Conservation (phyloP, 441 rosid genomes). For the Populus hybrid region DNA sequence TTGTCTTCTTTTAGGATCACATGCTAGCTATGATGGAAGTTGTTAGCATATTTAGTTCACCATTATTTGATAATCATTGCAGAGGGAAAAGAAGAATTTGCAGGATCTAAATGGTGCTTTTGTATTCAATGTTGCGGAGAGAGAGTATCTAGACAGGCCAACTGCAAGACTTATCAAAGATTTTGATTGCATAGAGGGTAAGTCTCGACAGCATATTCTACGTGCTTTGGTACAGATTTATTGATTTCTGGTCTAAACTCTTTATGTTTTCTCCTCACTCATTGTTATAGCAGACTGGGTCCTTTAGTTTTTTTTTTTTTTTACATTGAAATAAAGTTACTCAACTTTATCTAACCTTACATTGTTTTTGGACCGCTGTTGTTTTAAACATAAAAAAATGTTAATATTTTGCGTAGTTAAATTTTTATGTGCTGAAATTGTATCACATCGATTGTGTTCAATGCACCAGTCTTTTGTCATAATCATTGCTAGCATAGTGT, state of each 20-base stretch:
- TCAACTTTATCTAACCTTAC: not conserved
- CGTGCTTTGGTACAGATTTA: not conserved
- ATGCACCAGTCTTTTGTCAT: not conserved
- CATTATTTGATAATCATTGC: constrained; percentile 32
- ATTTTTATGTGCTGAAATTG: not conserved
- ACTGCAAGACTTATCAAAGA: constrained; percentile 87
- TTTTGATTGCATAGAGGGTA: constrained; percentile 69
- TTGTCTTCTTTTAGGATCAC: not conserved
- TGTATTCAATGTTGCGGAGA: constrained; percentile 69
- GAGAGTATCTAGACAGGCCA: constrained; percentile 79
- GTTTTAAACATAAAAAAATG: not conserved
- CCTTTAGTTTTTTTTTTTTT: not conserved
- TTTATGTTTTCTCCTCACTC: not conserved
- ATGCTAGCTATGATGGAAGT: not conserved
- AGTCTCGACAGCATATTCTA: not conserved
- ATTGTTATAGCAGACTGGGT: not conserved
- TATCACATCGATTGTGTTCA: not conserved
- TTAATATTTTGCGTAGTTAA: not conserved
- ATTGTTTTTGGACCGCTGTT: not conserved
- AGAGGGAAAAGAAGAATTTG: constrained; percentile 87
- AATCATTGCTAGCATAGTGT: not conserved
- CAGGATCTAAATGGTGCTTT: constrained; percentile 78
- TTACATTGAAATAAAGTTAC: not conserved
- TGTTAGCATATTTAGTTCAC: constrained; percentile 6
- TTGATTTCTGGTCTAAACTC: not conserved